Base-by-base conservation (phyloP, 352 stramenopile species). In the Phytophthora kernoviae region DNA sequence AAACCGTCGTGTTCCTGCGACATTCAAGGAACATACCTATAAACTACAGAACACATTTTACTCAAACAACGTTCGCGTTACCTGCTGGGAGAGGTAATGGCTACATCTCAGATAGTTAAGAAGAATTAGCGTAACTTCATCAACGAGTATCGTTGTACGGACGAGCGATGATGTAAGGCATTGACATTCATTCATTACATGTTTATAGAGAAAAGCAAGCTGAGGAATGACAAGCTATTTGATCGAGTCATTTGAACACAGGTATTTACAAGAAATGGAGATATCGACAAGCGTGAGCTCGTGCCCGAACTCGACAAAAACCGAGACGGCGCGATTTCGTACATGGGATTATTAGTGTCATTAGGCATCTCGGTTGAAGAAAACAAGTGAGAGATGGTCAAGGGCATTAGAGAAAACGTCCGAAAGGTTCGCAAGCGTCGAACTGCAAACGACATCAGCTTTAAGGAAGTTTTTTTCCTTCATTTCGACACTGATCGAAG, bases 321-420 rank as follows among this genome's bases (percentile, higher is more conserved):
- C 44, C 62, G 69, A 15, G 73, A 94, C 39, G 84, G 81, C 0
- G 65, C 52, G 1, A 81, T 97, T 17, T 91, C 87, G 8, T 90
- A 96, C 54, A 53, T 66, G 1, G 90, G 97, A 44, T 96, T 97
- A 44, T 65, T 93, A 6, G 48, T 66, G 18, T 81, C 73, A 2
- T 45, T 93, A n/a, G 76, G 76, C 2, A 73, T 88, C 12, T 67
- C 69, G 1, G 5, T 84, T 6, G 62, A 80, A 50, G 40, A 68
- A 21, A 84, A 84, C 58, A 76, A 77, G 42, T 44, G 65, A 12
- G 77, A 90, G 32, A 62, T 79, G 14, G 50, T 88, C 1, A 37
- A 86, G 14, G 71, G 87, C 45, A 87, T 88, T 37, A 64, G 71
- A 17, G 55, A 56, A 21, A 54, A 64, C 5, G 54, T 89, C 12